Evolutionary conservation across 1,284 basidiomycete species (phyloP).

Genomic region (Ceratobasidium sp.): DNA sequence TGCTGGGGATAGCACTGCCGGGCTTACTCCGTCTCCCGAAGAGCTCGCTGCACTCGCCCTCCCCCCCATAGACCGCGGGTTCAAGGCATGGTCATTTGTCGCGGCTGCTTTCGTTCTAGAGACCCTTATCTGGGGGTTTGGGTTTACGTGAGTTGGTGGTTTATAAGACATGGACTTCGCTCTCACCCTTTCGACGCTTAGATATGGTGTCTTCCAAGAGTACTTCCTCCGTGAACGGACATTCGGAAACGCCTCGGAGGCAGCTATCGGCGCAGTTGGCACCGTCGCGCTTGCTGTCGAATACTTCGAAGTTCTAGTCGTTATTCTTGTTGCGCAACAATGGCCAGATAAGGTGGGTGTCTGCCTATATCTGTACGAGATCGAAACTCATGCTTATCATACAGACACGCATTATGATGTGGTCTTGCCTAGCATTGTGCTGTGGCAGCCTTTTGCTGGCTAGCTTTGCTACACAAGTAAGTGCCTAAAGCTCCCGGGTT

Average conservation of each 20-base stretch:
- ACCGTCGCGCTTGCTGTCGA: constrained; percentile 46
- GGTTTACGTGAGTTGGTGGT: constrained; percentile 25
- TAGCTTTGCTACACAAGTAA: constrained; percentile 45
- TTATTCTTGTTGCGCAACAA: constrained; percentile 36
- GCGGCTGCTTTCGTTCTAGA: constrained; percentile 40
- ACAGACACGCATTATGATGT: constrained; percentile 39
- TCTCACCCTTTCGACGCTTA: constrained; percentile 42
- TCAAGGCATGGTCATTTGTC: constrained; percentile 43
- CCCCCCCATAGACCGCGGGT: constrained; percentile 42
- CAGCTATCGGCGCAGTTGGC: constrained; percentile 46
- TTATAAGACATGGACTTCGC: not conserved
- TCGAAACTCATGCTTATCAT: not conserved
- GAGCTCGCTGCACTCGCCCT: constrained; percentile 10
- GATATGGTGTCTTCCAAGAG: constrained; percentile 53
- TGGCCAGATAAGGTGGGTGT: constrained; percentile 31
- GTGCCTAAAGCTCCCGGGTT: not conserved
- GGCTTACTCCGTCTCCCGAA: not conserved
- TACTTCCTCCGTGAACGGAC: constrained; percentile 51
- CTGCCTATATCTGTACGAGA: not conserved
- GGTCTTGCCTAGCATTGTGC: constrained; percentile 44
- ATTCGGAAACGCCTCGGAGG: constrained; percentile 43
- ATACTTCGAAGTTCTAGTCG: constrained; percentile 43
- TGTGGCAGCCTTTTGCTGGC: constrained; percentile 45
- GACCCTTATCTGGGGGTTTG: constrained; percentile 45
- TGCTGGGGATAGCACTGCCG: not conserved